A percentile compares a stretch with the other conserved stretches of the same genome.
Conservation (phyloP, 2,329 filamentous ascomycete species). For the Aspergillus novoparasiticus region DNA sequence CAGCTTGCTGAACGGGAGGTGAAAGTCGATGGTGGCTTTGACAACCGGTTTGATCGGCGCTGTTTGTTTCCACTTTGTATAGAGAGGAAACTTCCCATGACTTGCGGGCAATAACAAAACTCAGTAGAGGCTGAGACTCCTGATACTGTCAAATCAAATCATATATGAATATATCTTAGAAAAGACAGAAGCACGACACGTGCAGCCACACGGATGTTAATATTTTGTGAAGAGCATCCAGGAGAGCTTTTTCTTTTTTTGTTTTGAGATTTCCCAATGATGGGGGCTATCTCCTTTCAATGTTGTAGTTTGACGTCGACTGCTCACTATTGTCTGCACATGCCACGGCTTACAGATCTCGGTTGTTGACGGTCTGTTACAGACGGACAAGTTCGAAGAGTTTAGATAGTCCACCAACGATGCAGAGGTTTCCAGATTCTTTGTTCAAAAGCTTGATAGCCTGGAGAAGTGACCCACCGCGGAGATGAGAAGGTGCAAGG, state of each 20-base stretch:
- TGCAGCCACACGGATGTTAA: not conserved
- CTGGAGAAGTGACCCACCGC: not conserved
- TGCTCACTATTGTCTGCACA: not conserved
- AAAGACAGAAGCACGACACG: slow-evolving; percentile 8
- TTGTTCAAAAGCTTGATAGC: not conserved
- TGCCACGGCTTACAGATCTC: not conserved
- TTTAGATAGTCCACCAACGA: not conserved
- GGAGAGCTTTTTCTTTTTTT: not conserved
- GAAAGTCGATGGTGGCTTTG: slow-evolving; percentile 38
- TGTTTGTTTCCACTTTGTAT: slow-evolving; percentile 34
- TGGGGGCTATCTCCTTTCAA: not conserved
- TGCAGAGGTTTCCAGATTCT: not conserved
- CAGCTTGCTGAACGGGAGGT: slow-evolving; percentile 14
- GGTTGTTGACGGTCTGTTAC: not conserved
- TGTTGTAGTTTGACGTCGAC: not conserved
- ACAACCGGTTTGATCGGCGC: slow-evolving; percentile 38
- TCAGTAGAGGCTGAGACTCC: slow-evolving; percentile 16
- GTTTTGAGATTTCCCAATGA: not conserved
- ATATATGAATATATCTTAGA: not conserved
- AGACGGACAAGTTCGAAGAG: not conserved
- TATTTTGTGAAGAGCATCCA: not conserved
- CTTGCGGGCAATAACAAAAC: slow-evolving; percentile 17
- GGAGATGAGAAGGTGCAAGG: not conserved
- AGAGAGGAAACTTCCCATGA: slow-evolving; percentile 43
- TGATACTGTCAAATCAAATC: slow-evolving; percentile 12